A percentile compares a stretch with the other conserved stretches of the same genome.
phyloP scores from a whole-genome alignment of 352 stramenopile genomes.

The Pythium oligandrum region DNA sequence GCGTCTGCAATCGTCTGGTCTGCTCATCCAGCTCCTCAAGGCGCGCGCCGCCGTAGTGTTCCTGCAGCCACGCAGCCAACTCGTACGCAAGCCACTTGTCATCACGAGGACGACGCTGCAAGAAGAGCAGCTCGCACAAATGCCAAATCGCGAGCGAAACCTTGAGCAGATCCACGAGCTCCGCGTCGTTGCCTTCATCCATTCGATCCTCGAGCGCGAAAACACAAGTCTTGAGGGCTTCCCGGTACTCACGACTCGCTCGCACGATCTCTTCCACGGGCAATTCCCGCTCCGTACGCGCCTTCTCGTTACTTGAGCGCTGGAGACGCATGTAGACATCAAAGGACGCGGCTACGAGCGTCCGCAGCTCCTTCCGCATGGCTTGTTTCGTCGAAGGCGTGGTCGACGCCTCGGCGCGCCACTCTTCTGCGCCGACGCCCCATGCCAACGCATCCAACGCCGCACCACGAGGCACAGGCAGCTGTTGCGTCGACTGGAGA shows the following conservation, averaged over 20 bases:
- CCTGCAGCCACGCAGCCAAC: constrained; percentile 64
- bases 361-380: constrained; percentile 53
- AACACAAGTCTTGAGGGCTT: constrained; percentile 61
- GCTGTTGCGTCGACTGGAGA: constrained; percentile 30
- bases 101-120: constrained; percentile 46
- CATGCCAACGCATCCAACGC: constrained; percentile 29
- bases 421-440: constrained; percentile 45
- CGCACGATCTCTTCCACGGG: constrained; percentile 29
- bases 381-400: constrained; percentile 9
- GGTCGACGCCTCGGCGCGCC: constrained; percentile 16
- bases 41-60: constrained; percentile 56
- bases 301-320: constrained; percentile 13
- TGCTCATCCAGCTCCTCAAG: constrained; percentile 50
- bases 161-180: constrained; percentile 46
- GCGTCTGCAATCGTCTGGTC: constrained; percentile 33
- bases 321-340: constrained; percentile 44
- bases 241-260: constrained; percentile 66
- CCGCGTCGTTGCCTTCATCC: constrained; percentile 15
- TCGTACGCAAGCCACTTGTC: constrained; percentile 66
- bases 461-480: constrained; percentile 28
- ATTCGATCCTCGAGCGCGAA: constrained; percentile 53
- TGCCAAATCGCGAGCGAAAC: constrained; percentile 77
- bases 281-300: constrained; percentile 14
- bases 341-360: constrained; percentile 52
- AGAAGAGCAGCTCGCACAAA: constrained; percentile 70